phyloP scores from a whole-genome alignment of 2,329 filamentous ascomycete species.

The Colletotrichum horii region DNA sequence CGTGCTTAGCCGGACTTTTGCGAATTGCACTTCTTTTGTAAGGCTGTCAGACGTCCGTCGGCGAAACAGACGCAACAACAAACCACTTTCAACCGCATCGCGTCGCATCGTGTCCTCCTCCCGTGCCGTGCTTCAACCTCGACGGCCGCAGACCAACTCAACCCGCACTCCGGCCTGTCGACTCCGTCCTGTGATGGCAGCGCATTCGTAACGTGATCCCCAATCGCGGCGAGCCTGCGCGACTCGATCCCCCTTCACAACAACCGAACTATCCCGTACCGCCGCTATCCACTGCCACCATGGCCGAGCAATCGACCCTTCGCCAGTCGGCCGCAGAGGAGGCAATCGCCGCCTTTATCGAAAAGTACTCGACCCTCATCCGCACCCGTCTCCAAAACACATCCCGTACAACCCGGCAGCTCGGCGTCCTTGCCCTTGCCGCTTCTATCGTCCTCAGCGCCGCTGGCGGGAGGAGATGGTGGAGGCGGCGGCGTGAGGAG shows the following conservation, averaged over 20 bases:
- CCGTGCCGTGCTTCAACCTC: background rate
- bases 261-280: background rate
- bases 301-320: constrained; percentile 77
- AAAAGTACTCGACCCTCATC: constrained; percentile 62
- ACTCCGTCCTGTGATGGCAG: constrained; percentile 14
- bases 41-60: background rate
- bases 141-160: background rate
- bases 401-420: constrained; percentile 73
- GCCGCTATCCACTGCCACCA: constrained; percentile 64
- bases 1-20: constrained; percentile 6
- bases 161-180: background rate
- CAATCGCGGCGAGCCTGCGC: constrained; percentile 14
- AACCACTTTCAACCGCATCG: background rate
- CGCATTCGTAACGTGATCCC: constrained; percentile 6
- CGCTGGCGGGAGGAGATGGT: constrained; percentile 81
- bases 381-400: constrained; percentile 64
- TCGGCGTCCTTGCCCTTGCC: constrained; percentile 77
- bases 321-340: constrained; percentile 69
- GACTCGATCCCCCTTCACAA: constrained; percentile 4
- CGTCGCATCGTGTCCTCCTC: background rate
- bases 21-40: background rate
- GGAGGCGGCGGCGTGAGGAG: constrained; percentile 75
- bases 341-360: constrained; percentile 67
- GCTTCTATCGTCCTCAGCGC: constrained; percentile 80
- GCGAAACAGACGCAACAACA: background rate